These are phyloP conservation scores for Helicocarpus griseus DNA, from an alignment of 2,329 filamentous ascomycete genomes.

Conservation along the genomic window DNA sequence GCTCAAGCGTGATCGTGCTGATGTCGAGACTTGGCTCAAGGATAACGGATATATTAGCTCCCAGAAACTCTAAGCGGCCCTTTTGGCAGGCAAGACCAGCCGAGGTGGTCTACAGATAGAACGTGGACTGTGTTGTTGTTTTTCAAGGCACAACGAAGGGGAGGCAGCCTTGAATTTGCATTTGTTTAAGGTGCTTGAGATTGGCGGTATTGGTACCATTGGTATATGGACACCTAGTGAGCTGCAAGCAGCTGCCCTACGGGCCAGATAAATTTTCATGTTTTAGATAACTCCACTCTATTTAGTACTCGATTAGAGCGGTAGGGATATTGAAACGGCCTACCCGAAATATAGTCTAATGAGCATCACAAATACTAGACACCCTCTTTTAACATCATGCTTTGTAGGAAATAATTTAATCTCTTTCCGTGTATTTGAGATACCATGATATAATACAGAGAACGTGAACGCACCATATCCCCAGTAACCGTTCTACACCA, in stretches of 20 bases:
- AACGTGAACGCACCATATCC: neutral
- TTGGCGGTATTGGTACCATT: neutral
- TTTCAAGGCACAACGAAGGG: neutral
- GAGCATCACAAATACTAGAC: too few relatives aligned
- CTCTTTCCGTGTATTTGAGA: neutral
- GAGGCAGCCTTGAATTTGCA: too few relatives aligned
- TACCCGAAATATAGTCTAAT: neutral
- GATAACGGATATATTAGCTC: conserved; percentile 49
- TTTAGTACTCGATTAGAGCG: neutral
- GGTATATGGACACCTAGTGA: neutral
- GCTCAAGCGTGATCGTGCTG: conserved; percentile 64
- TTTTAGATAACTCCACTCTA: neutral
- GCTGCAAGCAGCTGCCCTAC: neutral
- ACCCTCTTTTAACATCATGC: too few relatives aligned
- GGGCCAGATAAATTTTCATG: neutral
- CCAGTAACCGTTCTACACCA: neutral
- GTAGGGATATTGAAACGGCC: too few relatives aligned
- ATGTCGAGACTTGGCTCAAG: conserved; percentile 66
- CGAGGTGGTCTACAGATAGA: neutral
- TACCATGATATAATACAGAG: neutral
- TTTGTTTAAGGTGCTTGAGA: neutral
- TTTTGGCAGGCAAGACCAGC: neutral
- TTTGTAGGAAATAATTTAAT: neutral
- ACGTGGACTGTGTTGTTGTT: neutral
- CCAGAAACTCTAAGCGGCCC: conserved; percentile 20